Evolutionary conservation across 768 basidiomycete genomes (phyloP).

Genomic region (Kwoniella dejecticola): DNA sequence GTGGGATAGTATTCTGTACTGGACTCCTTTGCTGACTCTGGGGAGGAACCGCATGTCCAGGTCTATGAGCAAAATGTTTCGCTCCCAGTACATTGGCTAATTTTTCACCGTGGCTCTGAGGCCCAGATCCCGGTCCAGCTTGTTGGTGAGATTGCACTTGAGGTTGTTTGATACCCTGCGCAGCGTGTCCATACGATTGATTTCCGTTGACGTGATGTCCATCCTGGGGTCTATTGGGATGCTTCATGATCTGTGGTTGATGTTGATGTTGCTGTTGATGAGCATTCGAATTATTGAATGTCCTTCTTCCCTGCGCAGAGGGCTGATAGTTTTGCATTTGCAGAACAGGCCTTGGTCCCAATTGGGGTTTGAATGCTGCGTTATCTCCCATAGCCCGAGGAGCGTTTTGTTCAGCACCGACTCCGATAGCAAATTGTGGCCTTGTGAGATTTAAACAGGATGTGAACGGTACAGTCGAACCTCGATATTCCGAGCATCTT

Average conservation of each 20-base stretch:
- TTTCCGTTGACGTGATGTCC: constrained; percentile 24
- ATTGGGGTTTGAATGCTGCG: constrained; percentile 67
- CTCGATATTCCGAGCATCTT: constrained; percentile 88
- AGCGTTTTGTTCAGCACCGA: constrained; percentile 39
- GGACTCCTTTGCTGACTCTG: constrained; percentile 9
- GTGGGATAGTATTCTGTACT: constrained; percentile 2
- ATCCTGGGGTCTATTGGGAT: constrained; percentile 58
- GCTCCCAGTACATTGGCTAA: constrained; percentile 15
- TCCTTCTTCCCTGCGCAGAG: constrained; percentile 57
- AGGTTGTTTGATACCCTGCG: constrained; percentile 44
- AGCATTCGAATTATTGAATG: constrained; percentile 60
- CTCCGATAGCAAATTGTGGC: constrained; percentile 80
- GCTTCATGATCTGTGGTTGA: constrained; percentile 64
- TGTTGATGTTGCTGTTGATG: constrained; percentile 8
- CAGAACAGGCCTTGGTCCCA: constrained; percentile 69
- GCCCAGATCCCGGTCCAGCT: neutral
- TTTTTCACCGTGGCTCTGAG: constrained; percentile 14
- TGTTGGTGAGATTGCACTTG: constrained; percentile 16
- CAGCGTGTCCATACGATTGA: constrained; percentile 51
- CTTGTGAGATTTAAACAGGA: constrained; percentile 84
- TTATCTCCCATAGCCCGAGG: constrained; percentile 31
- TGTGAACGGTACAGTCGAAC: constrained; percentile 81
- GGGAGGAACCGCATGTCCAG: constrained; percentile 16
- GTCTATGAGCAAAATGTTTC: constrained; percentile 20
- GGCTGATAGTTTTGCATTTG: constrained; percentile 70